These are phyloP conservation scores for Candolleomyces efflorescens DNA, from an alignment of 768 basidiomycete species.

Conservation along the genomic window DNA sequence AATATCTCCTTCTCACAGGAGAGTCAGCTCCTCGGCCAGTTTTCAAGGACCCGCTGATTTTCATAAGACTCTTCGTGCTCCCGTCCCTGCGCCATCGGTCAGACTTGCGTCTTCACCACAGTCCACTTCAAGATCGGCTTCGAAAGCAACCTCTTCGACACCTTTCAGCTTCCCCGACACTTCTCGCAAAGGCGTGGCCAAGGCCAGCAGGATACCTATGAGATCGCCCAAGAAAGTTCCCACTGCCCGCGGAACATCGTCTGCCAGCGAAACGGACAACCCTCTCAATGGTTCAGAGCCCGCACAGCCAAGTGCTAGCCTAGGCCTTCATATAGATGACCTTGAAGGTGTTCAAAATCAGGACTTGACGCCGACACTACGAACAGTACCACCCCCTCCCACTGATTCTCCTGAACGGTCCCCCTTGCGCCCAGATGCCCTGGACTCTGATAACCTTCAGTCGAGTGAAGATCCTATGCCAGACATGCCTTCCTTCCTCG, in stretches of 20 bases:
- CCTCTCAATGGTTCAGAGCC: background rate
- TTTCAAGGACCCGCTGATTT: background rate
- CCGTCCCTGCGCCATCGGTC: background rate
- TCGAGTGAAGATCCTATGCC: constrained; percentile 9
- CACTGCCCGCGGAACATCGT: background rate
- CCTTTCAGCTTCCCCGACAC: background rate
- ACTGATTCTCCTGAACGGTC: background rate
- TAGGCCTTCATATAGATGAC: background rate
- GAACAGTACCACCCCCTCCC: background rate
- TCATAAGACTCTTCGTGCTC: background rate
- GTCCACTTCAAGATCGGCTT: background rate
- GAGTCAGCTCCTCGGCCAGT: background rate
- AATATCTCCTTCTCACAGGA: constrained; percentile 45
- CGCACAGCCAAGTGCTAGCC: background rate
- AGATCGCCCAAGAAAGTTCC: background rate
- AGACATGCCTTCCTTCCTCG: background rate
- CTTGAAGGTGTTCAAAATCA: background rate
- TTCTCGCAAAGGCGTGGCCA: background rate
- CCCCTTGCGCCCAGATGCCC: background rate
- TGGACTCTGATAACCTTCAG: constrained; percentile 8
- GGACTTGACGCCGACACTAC: background rate
- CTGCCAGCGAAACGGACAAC: background rate
- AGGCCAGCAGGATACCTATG: background rate
- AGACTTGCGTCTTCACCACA: background rate
- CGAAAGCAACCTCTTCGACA: background rate